Conservation (phyloP, 2,329 filamentous ascomycete genomes). For the Byssochlamys sp. region DNA sequence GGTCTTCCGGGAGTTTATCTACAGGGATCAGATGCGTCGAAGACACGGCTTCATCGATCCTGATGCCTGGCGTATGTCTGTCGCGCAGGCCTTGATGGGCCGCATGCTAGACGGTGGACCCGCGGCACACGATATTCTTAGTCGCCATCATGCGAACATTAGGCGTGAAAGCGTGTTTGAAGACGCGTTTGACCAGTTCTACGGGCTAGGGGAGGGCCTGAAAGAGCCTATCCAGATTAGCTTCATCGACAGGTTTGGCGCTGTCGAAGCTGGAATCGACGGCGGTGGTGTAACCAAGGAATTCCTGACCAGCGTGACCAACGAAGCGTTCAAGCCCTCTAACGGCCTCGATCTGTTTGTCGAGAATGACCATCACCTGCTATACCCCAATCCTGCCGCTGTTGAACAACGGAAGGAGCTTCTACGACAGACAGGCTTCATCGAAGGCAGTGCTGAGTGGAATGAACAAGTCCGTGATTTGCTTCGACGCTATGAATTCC, state of each 20-base stretch:
- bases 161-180: conserved; percentile 69
- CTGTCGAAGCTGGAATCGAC: conserved; percentile 84
- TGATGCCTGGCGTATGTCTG: conserved; percentile 61
- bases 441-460: conserved; percentile 49
- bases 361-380: conserved; percentile 72
- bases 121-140: conserved; percentile 31
- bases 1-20: conserved; percentile 88
- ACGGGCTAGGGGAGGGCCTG: conserved; percentile 65
- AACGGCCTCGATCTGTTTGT: conserved; percentile 58
- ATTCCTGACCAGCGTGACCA: conserved; percentile 80
- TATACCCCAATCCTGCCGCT: conserved; percentile 77
- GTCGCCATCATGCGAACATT: conserved; percentile 67
- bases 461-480: conserved; percentile 50
- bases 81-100: conserved; percentile 38
- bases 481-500: conserved; percentile 72
- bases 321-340: conserved; percentile 64
- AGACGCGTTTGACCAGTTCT: conserved; percentile 79
- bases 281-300: conserved; percentile 96
- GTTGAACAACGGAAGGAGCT: conserved; percentile 59
- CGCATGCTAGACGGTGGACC: conserved; percentile 31
- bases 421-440: conserved; percentile 44
- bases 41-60: conserved; percentile 60
- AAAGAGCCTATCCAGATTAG: conserved; percentile 96
- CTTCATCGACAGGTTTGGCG: conserved; percentile 83
- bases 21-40: conserved; percentile 65